Evolutionary conservation across 371 early-diverging fungal species (phyloP).

Genomic region (Parasitella parasitica): DNA sequence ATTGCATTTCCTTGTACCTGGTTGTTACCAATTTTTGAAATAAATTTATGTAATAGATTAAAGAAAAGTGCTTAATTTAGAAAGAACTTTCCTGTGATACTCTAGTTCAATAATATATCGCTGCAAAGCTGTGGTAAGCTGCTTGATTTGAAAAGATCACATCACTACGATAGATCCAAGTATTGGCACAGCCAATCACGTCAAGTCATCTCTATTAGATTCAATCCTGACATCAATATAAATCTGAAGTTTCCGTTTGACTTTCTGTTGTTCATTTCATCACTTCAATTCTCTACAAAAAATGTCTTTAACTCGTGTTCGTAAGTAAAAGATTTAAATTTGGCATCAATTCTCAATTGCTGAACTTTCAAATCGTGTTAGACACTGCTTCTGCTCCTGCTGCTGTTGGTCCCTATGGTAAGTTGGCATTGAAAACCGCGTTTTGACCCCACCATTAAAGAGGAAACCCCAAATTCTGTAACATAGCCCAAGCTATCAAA

Average conservation of each 20-base stretch:
- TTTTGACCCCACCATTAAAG: neutral
- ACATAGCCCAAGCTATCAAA: constrained; percentile 63
- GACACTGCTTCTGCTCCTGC: constrained; percentile 25
- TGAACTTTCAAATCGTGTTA: neutral
- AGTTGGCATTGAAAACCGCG: neutral
- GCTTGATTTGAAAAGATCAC: no score
- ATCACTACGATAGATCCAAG: no score
- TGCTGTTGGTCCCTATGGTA: constrained; percentile 39
- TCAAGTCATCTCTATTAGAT: neutral
- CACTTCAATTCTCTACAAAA: neutral
- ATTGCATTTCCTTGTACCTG: no score
- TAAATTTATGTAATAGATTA: neutral
- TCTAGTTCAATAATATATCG: neutral
- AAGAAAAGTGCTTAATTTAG: no score
- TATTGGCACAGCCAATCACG: neutral
- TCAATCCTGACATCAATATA: neutral
- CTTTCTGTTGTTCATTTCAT: neutral
- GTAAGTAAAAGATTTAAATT: constrained; percentile 22
- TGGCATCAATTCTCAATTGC: no score
- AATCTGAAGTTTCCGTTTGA: neutral
- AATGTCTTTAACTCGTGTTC: constrained; percentile 25
- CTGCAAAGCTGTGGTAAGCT: no score
- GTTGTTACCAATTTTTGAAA: neutral
- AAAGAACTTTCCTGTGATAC: no score
- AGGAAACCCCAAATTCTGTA: neutral